phyloP scores from a whole-genome alignment of 106 monocot species.

The Acorus calamus region DNA sequence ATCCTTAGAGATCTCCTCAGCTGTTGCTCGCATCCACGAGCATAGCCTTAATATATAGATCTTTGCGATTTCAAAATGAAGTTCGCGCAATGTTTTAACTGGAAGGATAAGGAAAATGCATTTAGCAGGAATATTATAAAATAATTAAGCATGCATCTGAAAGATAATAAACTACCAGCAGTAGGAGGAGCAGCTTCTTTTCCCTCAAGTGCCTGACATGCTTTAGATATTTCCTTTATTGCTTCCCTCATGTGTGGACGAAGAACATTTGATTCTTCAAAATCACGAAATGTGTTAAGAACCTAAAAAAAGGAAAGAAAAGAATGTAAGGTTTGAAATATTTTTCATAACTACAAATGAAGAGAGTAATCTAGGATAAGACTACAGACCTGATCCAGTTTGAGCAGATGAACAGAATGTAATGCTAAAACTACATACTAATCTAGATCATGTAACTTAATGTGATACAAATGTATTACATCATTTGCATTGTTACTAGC shows the following conservation, averaged over 20 bases:
- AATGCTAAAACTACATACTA: no score
- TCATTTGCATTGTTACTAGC: no score
- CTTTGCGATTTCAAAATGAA: conserved; percentile 89
- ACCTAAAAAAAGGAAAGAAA: conserved; percentile 29
- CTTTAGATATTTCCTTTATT: conserved; percentile 80
- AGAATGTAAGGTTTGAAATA: neutral
- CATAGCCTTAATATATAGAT: conserved; percentile 84
- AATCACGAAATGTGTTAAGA: conserved; percentile 73
- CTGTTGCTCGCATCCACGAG: conserved; percentile 82
- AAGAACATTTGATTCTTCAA: conserved; percentile 92
- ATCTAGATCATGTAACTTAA: no score
- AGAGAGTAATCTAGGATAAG: no score
- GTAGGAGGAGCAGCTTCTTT: conserved; percentile 78
- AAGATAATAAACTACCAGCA: conserved; percentile 45
- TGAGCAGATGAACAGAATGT: no score
- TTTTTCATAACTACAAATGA: no score
- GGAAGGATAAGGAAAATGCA: conserved; percentile 20
- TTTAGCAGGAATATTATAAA: neutral
- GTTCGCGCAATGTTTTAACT: conserved; percentile 51
- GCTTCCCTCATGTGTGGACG: conserved; percentile 64
- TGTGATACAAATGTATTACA: no score
- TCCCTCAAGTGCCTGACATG: conserved; percentile 64
- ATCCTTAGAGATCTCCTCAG: conserved; percentile 67
- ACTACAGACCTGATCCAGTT: no score
- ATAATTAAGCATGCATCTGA: neutral